Percentiles rank a stretch among this genome's conserved stretches.
phyloP scores from a whole-genome alignment of 164 flowering plant genomes.

The Houttuynia cordata region DNA sequence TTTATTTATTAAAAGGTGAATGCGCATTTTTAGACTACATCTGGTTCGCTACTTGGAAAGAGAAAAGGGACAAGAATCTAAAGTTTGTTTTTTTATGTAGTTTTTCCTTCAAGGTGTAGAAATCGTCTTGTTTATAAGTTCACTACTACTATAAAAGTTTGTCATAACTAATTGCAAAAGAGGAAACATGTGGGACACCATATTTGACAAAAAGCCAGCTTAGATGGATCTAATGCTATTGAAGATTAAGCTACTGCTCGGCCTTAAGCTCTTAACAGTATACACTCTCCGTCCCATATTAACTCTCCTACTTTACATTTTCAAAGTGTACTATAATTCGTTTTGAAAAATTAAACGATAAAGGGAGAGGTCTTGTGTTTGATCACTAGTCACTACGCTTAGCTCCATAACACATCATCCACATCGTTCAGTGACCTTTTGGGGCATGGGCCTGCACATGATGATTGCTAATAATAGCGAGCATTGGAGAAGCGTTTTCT shows the following conservation, averaged over 20 bases:
- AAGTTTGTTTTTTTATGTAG: neutral
- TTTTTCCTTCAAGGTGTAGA: neutral
- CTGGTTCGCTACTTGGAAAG: neutral
- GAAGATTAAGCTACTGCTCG: neutral
- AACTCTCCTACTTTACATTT: too few species aligned
- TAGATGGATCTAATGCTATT: neutral
- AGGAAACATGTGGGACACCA: conserved; percentile 1
- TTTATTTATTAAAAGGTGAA: neutral
- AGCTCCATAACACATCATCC: too few species aligned
- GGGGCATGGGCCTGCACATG: too few species aligned
- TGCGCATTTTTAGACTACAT: neutral
- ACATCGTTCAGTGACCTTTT: too few species aligned
- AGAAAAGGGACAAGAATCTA: neutral
- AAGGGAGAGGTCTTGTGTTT: too few species aligned
- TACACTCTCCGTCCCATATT: too few species aligned
- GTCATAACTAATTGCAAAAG: conserved; percentile 4
- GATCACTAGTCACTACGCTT: too few species aligned
- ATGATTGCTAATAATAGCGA: too few species aligned
- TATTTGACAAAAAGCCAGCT: neutral
- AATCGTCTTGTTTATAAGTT: neutral
- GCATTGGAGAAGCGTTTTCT: too few species aligned
- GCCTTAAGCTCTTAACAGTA: neutral
- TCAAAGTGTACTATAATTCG: too few species aligned
- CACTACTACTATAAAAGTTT: neutral
- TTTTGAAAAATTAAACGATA: too few species aligned